A percentile compares a stretch with the other conserved stretches of the same genome.
Conservation (phyloP, 2,329 filamentous ascomycete species). For the Curvularia sp. region DNA sequence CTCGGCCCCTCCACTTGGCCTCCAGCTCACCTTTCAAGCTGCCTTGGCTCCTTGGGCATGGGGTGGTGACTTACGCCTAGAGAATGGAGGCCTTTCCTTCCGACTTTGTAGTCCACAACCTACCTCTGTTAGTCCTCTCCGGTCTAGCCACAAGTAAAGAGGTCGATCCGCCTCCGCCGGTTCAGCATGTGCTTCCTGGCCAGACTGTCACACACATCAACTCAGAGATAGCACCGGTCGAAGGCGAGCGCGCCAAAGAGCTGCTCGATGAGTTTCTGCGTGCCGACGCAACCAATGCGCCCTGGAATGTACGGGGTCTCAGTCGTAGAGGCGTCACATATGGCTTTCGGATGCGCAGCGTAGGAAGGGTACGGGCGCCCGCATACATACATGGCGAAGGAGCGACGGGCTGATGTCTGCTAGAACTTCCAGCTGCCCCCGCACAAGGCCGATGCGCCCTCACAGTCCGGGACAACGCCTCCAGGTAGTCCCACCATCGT, state of each 20-base stretch:
- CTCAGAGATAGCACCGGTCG: conserved; percentile 73
- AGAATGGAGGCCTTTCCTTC: conserved; percentile 79
- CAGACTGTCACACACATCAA: conserved; percentile 66
- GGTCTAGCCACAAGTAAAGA: conserved; percentile 63
- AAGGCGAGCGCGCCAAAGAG: conserved; percentile 68
- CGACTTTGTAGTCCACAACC: conserved; percentile 84
- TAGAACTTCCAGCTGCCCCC: conserved; percentile 65
- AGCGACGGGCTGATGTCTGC: conserved; percentile 32
- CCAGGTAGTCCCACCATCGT: conserved; percentile 61
- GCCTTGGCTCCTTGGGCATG: conserved; percentile 29
- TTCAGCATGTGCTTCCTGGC: conserved; percentile 46
- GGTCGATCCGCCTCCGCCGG: conserved; percentile 54
- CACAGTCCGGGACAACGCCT: conserved; percentile 59
- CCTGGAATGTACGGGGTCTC: conserved; percentile 70
- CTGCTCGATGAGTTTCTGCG: conserved; percentile 71
- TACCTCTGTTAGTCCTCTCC: conserved; percentile 82
- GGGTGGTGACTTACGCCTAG: conserved; percentile 35
- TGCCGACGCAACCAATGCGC: conserved; percentile 67
- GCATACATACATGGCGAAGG: conserved; percentile 19
- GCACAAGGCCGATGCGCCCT: conserved; percentile 67
- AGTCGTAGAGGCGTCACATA: conserved; percentile 54
- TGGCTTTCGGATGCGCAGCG: conserved; percentile 72
- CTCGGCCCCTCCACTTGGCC: conserved; percentile 9
- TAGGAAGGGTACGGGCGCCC: conserved; percentile 74
- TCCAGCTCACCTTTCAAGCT: conserved; percentile 7